Percentiles rank a stretch among this genome's conserved stretches.
phyloP scores from a whole-genome alignment of 2,329 filamentous ascomycete species.

The Colletotrichum orchidophilum region DNA sequence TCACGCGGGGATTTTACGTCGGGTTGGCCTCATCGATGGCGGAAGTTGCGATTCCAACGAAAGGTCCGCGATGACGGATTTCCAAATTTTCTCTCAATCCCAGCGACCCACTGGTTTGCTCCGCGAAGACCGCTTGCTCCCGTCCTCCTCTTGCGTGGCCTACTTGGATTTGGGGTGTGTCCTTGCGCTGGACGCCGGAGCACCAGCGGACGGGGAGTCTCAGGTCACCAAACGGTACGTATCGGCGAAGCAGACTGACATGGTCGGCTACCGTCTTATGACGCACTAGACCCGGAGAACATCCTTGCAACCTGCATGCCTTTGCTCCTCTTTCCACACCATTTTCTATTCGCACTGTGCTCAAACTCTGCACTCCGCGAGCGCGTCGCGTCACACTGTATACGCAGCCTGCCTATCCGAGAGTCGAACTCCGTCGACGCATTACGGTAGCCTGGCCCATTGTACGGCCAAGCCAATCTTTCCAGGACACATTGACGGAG shows the following conservation, averaged over 20 bases:
- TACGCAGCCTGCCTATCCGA: not conserved
- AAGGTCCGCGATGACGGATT: not conserved
- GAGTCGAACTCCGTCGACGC: not conserved
- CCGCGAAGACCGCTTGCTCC: not conserved
- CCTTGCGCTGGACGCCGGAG: not conserved
- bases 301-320: constrained; percentile 1
- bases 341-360: constrained; percentile 13
- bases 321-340: not conserved
- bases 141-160: not conserved
- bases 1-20: not conserved
- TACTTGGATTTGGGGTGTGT: not conserved
- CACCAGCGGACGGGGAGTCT: not conserved
- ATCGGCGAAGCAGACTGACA: not conserved
- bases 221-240: constrained; percentile 12
- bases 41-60: not conserved
- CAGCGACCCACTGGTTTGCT: constrained; percentile 11
- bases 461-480: not conserved
- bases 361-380: constrained; percentile 17
- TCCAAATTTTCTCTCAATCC: not conserved
- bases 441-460: constrained; percentile 7
- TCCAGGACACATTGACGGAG: constrained; percentile 6
- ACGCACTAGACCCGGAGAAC: constrained; percentile 26
- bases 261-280: constrained; percentile 28
- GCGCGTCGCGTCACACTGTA: constrained; percentile 15
- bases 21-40: constrained; percentile 1